Evolutionary conservation across 768 basidiomycete species (phyloP).

Genomic region (Trametopsis cervina): DNA sequence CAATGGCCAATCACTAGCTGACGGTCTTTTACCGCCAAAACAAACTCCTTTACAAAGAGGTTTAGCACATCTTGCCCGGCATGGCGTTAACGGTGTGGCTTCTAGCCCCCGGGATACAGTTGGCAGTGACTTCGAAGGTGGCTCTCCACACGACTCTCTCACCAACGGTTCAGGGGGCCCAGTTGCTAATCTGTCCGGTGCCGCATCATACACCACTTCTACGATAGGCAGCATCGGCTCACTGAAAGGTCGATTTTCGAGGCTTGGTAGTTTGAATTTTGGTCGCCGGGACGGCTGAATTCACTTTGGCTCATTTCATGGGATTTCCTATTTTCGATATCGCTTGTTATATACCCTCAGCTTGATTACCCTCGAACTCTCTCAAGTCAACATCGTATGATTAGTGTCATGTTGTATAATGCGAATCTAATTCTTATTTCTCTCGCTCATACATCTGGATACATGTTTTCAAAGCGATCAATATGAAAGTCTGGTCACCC

Average conservation of each 20-base stretch:
- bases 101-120: constrained; percentile 62
- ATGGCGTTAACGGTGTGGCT: constrained; percentile 77
- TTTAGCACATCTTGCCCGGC: constrained; percentile 72
- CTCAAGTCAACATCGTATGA: constrained; percentile 13
- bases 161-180: constrained; percentile 52
- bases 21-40: constrained; percentile 28
- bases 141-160: constrained; percentile 70
- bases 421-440: no score
- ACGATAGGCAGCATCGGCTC: constrained; percentile 63
- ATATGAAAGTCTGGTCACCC: no score
- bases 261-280: constrained; percentile 70
- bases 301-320: not conserved
- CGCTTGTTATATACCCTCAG: constrained; percentile 4
- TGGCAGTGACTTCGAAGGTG: constrained; percentile 52
- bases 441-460: no score
- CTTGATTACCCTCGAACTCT: constrained; percentile 4
- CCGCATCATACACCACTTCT: constrained; percentile 53
- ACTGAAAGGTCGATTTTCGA: constrained; percentile 66
- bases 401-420: constrained; percentile 13
- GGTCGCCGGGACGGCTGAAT: constrained; percentile 33
- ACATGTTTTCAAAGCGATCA: no score
- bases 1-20: constrained; percentile 10
- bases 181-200: constrained; percentile 27
- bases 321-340: constrained; percentile 5
- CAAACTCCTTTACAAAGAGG: constrained; percentile 77